phyloP scores from a whole-genome alignment of 2,329 filamentous ascomycete genomes.

The Tolypocladium paradoxum region DNA sequence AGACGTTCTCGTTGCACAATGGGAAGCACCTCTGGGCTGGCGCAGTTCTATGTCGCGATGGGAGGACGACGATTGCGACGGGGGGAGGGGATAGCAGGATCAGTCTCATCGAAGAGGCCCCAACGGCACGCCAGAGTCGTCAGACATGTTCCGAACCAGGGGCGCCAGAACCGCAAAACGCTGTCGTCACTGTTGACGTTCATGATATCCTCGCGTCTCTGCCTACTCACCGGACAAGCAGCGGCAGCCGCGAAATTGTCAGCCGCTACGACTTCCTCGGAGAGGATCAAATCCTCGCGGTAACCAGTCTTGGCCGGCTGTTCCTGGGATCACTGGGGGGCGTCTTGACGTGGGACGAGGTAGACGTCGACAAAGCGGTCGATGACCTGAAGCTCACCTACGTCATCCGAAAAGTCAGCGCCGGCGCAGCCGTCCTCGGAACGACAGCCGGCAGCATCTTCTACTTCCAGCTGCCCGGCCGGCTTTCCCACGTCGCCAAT shows the following conservation, averaged over 20 bases:
- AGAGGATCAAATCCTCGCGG: slow-evolving; percentile 39
- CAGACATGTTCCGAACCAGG: neutral
- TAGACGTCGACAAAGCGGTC: slow-evolving; percentile 21
- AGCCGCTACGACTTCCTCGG: slow-evolving; percentile 55
- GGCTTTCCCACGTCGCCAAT: slow-evolving; percentile 23
- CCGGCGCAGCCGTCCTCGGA: slow-evolving; percentile 34
- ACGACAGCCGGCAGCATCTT: slow-evolving; percentile 38
- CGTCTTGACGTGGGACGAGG: slow-evolving; percentile 30
- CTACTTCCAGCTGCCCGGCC: slow-evolving; percentile 23
- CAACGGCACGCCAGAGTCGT: neutral
- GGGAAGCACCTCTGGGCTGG: slow-evolving; percentile 91
- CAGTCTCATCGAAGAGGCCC: slow-evolving; percentile 29
- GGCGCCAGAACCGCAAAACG: neutral
- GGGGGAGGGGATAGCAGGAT: slow-evolving; percentile 79
- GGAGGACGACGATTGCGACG: slow-evolving; percentile 44
- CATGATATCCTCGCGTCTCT: slow-evolving; percentile 18
- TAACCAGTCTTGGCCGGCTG: slow-evolving; percentile 50
- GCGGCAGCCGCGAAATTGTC: slow-evolving; percentile 30
- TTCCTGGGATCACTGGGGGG: slow-evolving; percentile 31
- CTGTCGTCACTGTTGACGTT: slow-evolving; percentile 17
- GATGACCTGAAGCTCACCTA: slow-evolving; percentile 35
- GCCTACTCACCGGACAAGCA: slow-evolving; percentile 2
- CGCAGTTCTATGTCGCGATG: slow-evolving; percentile 25
- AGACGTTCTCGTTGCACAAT: slow-evolving; percentile 53
- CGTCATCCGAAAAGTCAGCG: slow-evolving; percentile 29